Evolutionary conservation across 2,329 filamentous ascomycete genomes (phyloP).

Genomic region (Ceratocystis destructans): DNA sequence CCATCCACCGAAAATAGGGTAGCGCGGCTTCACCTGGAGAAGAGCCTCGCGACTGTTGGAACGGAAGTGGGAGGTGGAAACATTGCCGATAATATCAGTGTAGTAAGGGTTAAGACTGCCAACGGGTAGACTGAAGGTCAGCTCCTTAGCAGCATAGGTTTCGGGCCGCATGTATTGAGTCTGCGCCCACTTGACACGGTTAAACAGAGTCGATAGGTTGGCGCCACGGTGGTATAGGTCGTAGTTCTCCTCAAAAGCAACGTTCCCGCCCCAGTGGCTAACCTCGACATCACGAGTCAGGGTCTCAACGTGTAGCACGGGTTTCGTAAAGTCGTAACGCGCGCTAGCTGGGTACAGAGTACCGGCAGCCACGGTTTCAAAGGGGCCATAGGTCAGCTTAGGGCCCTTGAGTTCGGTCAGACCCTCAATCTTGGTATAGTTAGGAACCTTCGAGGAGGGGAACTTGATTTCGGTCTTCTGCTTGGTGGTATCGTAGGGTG

Average conservation of each 20-base stretch:
- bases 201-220: constrained; percentile 58
- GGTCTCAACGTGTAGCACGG: constrained; percentile 61
- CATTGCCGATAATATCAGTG: constrained; percentile 90
- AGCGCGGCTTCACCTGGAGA: constrained; percentile 82
- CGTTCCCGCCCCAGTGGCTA: constrained; percentile 94
- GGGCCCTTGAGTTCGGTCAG: constrained; percentile 69
- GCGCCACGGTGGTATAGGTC: constrained; percentile 78
- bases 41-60: constrained; percentile 62
- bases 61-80: constrained; percentile 83
- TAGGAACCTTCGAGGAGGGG: constrained; percentile 60
- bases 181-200: constrained; percentile 61
- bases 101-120: constrained; percentile 86
- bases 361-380: constrained; percentile 67
- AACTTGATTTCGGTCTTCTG: constrained; percentile 98
- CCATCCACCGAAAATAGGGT: constrained; percentile 95
- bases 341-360: constrained; percentile 59
- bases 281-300: constrained; percentile 89
- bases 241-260: constrained; percentile 90
- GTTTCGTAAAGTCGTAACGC: constrained; percentile 91
- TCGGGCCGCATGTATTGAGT: constrained; percentile 62
- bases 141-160: constrained; percentile 63
- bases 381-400: constrained; percentile 82
- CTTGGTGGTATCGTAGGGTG: constrained; percentile 72
- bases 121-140: constrained; percentile 64
- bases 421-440: constrained; percentile 65